Evolutionary conservation across 2,329 filamentous ascomycete species (phyloP).

Genomic region (Paraphaeosphaeria sporulosa): DNA sequence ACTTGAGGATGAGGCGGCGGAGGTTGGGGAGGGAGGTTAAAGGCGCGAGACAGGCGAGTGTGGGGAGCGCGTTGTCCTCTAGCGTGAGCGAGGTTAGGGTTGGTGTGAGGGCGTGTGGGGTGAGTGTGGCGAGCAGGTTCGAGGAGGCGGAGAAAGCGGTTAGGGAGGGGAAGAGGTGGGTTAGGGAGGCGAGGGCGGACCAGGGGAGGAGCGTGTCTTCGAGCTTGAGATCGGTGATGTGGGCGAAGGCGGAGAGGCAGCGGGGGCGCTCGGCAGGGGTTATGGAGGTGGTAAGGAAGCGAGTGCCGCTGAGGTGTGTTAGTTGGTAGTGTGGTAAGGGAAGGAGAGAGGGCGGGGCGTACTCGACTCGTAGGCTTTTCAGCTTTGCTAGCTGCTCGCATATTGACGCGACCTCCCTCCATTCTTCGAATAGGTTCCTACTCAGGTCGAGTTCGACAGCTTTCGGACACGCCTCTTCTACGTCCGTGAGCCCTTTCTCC

Average conservation of each 20-base stretch:
- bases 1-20: conserved; percentile 69
- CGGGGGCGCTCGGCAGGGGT: conserved; percentile 32
- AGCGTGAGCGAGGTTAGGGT: conserved; percentile 71
- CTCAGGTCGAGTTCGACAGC: conserved; percentile 82
- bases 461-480: conserved; percentile 64
- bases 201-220: conserved; percentile 57
- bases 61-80: conserved; percentile 74
- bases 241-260: conserved; percentile 38
- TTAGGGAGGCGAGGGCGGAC: conserved; percentile 49
- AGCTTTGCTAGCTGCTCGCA: conserved; percentile 74
- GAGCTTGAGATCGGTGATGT: conserved; percentile 56
- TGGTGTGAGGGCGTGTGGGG: conserved; percentile 50
- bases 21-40: conserved; percentile 67
- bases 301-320: conserved; percentile 70
- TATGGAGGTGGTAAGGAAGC: conserved; percentile 58
- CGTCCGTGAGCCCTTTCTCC: conserved; percentile 52
- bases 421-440: conserved; percentile 77
- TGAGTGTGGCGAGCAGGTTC: conserved; percentile 48
- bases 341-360: conserved; percentile 38
- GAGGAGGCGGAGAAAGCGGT: conserved; percentile 56
- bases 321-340: conserved; percentile 10
- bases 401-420: conserved; percentile 73
- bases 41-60: conserved; percentile 64
- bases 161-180: conserved; percentile 64
- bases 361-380: conserved; percentile 75